Conservation (phyloP, 257 asterid genomes). For the Datura wrightii region DNA sequence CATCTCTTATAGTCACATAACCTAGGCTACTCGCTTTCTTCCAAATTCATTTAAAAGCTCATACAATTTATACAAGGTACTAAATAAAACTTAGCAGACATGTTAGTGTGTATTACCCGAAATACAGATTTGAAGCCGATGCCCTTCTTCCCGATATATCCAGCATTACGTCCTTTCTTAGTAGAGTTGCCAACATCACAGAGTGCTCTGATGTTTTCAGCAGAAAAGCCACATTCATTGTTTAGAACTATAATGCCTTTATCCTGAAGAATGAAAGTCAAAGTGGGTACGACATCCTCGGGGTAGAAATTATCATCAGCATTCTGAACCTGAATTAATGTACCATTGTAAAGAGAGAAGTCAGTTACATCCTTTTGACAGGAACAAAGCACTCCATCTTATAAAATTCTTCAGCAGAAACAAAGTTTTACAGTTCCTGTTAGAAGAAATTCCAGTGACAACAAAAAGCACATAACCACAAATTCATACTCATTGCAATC, state of each 20-base stretch:
- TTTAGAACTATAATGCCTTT: slow-evolving; percentile 76
- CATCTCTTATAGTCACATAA: neutral
- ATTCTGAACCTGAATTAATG: slow-evolving; percentile 78
- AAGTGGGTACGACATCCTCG: slow-evolving; percentile 77
- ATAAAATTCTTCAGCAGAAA: neutral
- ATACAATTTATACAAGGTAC: neutral
- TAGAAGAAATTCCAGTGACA: neutral
- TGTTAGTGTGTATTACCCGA: slow-evolving; percentile 63
- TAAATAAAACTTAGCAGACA: neutral
- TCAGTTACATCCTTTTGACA: neutral
- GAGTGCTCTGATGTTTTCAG: slow-evolving; percentile 82
- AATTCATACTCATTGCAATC: neutral
- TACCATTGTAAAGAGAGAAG: slow-evolving; percentile 17
- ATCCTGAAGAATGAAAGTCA: slow-evolving; percentile 84
- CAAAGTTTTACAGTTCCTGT: slow-evolving; percentile 25
- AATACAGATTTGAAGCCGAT: slow-evolving; percentile 99
- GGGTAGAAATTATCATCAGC: slow-evolving; percentile 93
- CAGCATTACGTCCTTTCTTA: slow-evolving; percentile 66
- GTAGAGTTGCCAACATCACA: slow-evolving; percentile 98
- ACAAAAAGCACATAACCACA: neutral
- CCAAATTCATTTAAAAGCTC: slow-evolving; percentile 4
- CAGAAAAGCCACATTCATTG: slow-evolving; percentile 88
- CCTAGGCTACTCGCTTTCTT: slow-evolving; percentile 12
- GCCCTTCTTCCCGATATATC: slow-evolving; percentile 99
- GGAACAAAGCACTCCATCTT: slow-evolving; percentile 5